phyloP scores from a whole-genome alignment of 1,284 basidiomycete species.

The Pseudozyma sp. region DNA sequence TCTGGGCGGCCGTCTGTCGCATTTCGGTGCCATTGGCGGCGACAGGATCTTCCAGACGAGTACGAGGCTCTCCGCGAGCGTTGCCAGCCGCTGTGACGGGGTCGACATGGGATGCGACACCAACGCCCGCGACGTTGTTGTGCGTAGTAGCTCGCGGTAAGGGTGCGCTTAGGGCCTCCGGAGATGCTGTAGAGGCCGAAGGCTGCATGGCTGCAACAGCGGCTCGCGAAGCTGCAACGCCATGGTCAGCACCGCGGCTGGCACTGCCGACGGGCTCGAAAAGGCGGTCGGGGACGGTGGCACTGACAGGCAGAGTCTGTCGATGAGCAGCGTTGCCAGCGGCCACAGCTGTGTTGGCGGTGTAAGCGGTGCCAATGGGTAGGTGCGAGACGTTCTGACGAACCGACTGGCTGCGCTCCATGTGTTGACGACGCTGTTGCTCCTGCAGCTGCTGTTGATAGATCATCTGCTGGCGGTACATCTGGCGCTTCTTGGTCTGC shows the following conservation, averaged over 20 bases:
- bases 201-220: neutral
- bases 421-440: conserved; percentile 54
- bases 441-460: conserved; percentile 65
- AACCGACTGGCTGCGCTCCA: conserved; percentile 52
- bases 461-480: conserved; percentile 67
- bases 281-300: conserved; percentile 46
- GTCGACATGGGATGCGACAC: conserved; percentile 19
- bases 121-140: conserved; percentile 15
- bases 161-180: conserved; percentile 8
- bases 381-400: conserved; percentile 38
- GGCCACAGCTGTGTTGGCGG: conserved; percentile 39
- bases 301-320: conserved; percentile 45
- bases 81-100: conserved; percentile 48
- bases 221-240: neutral
- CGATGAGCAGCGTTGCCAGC: conserved; percentile 28
- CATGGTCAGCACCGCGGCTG: conserved; percentile 11
- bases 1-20: conserved; percentile 46
- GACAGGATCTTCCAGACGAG: conserved; percentile 37
- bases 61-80: conserved; percentile 52
- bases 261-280: conserved; percentile 41
- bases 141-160: conserved; percentile 20
- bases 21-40: conserved; percentile 13
- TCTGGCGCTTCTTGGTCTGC: conserved; percentile 67
- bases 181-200: conserved; percentile 9
- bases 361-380: conserved; percentile 47